Evolutionary conservation across 169 alveolate genomes (phyloP).

Genomic region (Cryptosporidium baileyi): DNA sequence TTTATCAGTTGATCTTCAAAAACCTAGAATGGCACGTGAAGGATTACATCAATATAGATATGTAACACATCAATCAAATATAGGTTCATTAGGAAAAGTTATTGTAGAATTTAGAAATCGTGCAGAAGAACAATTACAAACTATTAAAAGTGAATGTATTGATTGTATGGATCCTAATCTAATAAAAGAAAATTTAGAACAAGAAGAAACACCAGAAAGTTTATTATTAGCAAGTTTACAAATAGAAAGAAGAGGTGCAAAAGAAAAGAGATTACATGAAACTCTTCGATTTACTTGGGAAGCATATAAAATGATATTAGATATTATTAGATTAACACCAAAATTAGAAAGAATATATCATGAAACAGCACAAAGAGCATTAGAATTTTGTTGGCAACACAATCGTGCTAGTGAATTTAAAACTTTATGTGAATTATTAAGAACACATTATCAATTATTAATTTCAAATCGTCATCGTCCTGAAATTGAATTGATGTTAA

Average conservation of each 20-base stretch:
- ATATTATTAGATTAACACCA: slow-evolving; percentile 91
- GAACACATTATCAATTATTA: slow-evolving; percentile 89
- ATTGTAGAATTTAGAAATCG: slow-evolving; percentile 86
- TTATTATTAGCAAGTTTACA: slow-evolving; percentile 83
- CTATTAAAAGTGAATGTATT: slow-evolving; percentile 77
- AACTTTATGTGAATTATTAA: slow-evolving; percentile 91
- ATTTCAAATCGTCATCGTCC: slow-evolving; percentile 70
- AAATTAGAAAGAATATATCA: slow-evolving; percentile 92
- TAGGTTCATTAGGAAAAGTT: slow-evolving; percentile 88
- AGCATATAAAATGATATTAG: slow-evolving; percentile 92
- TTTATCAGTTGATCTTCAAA: slow-evolving; percentile 86
- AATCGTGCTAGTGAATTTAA: slow-evolving; percentile 91
- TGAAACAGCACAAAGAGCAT: slow-evolving; percentile 92
- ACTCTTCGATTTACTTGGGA: slow-evolving; percentile 92
- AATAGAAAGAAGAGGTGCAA: slow-evolving; percentile 81
- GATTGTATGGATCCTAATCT: slow-evolving; percentile 66
- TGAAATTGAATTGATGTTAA: slow-evolving; percentile 82
- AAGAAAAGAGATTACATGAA: slow-evolving; percentile 79
- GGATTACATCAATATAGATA: slow-evolving; percentile 89
- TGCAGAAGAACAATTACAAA: slow-evolving; percentile 85
- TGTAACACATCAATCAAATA: slow-evolving; percentile 88
- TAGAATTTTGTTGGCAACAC: slow-evolving; percentile 90
- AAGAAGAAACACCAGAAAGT: slow-evolving; percentile 86
- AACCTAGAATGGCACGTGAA: slow-evolving; percentile 88
- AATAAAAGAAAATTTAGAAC: slow-evolving; percentile 49